Percentiles rank a stretch among this genome's conserved stretches.
phyloP scores from a whole-genome alignment of 176 grass and related monocot species.

The Elymus sibiricus region DNA sequence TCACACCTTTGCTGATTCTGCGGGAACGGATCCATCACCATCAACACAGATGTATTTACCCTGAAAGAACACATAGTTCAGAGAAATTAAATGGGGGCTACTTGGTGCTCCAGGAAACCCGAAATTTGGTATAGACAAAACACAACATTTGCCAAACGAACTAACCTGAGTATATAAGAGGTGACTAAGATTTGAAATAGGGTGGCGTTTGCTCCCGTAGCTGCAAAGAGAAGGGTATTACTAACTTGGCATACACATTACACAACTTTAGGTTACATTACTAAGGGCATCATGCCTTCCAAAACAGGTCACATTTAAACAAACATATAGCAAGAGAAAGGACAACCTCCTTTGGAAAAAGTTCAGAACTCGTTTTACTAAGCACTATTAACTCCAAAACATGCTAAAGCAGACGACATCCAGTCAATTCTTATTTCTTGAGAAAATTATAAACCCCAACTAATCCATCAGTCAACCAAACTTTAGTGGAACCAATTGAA shows the following conservation, averaged over 20 bases:
- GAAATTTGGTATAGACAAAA: not conserved
- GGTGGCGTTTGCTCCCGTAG: conserved; percentile 70
- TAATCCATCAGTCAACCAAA: not conserved
- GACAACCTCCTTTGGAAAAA: not conserved
- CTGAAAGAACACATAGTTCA: conserved; percentile 38
- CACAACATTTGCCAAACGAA: conserved; percentile 18
- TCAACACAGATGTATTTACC: conserved; percentile 67
- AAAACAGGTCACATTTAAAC: not conserved
- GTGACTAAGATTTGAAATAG: conserved; percentile 58
- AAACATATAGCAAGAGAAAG: not conserved
- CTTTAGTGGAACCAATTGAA: not conserved
- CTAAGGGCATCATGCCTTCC: not conserved
- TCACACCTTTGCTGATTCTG: conserved; percentile 82
- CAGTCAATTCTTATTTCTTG: not conserved
- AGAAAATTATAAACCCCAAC: not conserved
- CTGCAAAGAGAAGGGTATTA: conserved; percentile 45
- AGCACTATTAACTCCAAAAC: not conserved
- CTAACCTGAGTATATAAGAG: conserved; percentile 65
- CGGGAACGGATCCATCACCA: conserved; percentile 92
- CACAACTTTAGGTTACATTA: not conserved
- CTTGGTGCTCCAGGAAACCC: not conserved
- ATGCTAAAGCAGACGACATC: not conserved
- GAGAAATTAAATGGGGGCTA: not conserved
- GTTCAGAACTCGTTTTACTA: not conserved
- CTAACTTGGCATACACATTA: conserved; percentile 2